Evolutionary conservation across 2,329 filamentous ascomycete genomes (phyloP), one percentile per base, ranked within the genome.

Genomic region (Alternaria brassicae): DNA sequence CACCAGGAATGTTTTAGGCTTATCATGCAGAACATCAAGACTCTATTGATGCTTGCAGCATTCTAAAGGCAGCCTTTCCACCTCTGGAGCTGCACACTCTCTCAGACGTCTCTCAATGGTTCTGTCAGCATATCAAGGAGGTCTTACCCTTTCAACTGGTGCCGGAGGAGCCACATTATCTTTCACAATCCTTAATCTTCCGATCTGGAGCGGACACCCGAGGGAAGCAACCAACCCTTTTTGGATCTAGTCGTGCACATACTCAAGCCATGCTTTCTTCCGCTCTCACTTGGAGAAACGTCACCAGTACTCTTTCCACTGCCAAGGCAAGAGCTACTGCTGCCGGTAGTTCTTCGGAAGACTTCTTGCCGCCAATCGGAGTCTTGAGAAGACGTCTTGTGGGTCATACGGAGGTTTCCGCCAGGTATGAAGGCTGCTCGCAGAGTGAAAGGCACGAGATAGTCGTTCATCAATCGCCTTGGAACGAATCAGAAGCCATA

Each of bases 281-380:
- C 25, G 27, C 21, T 27, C 27, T 39, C 36, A 10, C 19, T 25
- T 27, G 4, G 53, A 39, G 6, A 19, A 12, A 15, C 12, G 47
- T 36, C 42, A 50, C n/a, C 19, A 23, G 30, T 47, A 39, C 17
- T 15, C 12, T 4, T 7, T 23, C 32, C 48, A 32, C 45, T 44
- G 21, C 6, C 21, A 32, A 53, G 19, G n/a, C 2, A 47, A 40
- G n/a, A 37, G 39, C 15, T 48, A 50, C 30, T 27, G 39, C 27
- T 48, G 28, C 28, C 45, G n/a, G 49, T 21, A 50, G 4, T 10
- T 41, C 23, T 40, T 23, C 39, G 15, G 44, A 23, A 36, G 25
- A 13, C 40, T 27, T 30, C 13, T 19, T 44, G 13, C 42, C 7
- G 30, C 55, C 58, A 59, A 50, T 56, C n/a, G n/a, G 17, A 42